Evolutionary conservation across 257 asterid genomes (phyloP), one percentile per base, ranked within the genome.

Genomic region (Asclepias syriaca): DNA sequence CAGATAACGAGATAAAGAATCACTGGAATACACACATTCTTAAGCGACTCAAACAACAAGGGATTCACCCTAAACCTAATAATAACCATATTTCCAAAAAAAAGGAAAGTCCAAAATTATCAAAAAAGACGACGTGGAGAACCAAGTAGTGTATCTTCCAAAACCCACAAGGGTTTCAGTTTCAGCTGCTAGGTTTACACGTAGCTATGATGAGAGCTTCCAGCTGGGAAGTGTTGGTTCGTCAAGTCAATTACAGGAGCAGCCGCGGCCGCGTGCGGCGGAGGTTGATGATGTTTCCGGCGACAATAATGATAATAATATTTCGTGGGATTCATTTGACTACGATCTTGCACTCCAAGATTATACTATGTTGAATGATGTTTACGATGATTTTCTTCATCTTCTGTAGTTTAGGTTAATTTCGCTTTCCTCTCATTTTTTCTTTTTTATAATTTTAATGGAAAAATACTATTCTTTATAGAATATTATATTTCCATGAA

Each of bases 1-100:
- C 94, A 8, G 96, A 89, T 75, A 89, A 89, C 79, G 96, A 89
- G 86, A 85, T 89, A 37, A 89, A 89, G 49, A 89, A 87, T 74
- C 75, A 89, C 76, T 89, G 96, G 96, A 90, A 90, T 80, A 86
- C 91, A 0, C 84, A 85, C 63, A 84, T 90, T 57, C 78, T 80
- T 79, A 88, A 84, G 77, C 84, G 84, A 70, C 83, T 86, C 45
- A 68, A 75, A 49, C 55, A 27, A 3, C 55, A 63, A 0, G 81
- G 79, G 16, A 61, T 82, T 70, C 57, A 70, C 13, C 81, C 86
- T n/a, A 79, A 64, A 6, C 39, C 75, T 9, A 59, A 27, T 37
- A 75, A 74, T 37, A 75, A 74, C 11, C 7, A n/a, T 15, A 22
- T 21, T 13, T 1, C 51, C 3, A 49, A 71, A 53, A n/a, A n/a